These are phyloP conservation scores for Monilinia vaccinii-corymbosi DNA, from an alignment of 2,329 filamentous ascomycete genomes.

Conservation along the genomic window DNA sequence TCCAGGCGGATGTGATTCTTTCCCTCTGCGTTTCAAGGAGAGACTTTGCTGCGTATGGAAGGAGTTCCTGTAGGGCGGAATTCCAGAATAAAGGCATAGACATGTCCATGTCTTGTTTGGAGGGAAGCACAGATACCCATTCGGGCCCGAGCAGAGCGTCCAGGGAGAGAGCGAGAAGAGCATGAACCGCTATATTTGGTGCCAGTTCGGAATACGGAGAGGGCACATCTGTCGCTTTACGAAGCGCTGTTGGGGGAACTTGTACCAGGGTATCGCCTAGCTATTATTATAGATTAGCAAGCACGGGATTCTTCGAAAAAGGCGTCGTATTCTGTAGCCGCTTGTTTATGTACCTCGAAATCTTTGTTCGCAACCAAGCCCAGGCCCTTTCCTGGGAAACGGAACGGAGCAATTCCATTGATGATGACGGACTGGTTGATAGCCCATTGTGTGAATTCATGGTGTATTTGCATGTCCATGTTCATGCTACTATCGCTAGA, in stretches of 20 bases:
- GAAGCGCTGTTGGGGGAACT: neutral
- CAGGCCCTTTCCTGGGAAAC: slow-evolving; percentile 63
- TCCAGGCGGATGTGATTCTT: slow-evolving; percentile 44
- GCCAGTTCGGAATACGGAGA: neutral
- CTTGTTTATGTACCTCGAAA: slow-evolving; percentile 48
- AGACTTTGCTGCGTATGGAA: slow-evolving; percentile 36
- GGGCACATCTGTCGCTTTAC: slow-evolving; percentile 3
- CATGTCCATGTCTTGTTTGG: slow-evolving; percentile 45
- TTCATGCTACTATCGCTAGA: neutral
- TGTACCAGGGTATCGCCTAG: neutral
- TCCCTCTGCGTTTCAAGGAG: slow-evolving; percentile 46
- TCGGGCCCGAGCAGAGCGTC: slow-evolving; percentile 39
- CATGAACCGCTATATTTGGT: slow-evolving; percentile 50
- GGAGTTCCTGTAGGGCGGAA: slow-evolving; percentile 32
- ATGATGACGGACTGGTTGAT: slow-evolving; percentile 53
- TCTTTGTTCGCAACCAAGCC: slow-evolving; percentile 64
- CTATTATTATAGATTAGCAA: slow-evolving; percentile 7
- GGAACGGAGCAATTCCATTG: slow-evolving; percentile 56
- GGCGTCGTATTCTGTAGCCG: neutral
- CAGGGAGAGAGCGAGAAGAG: slow-evolving; percentile 60
- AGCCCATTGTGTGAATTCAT: slow-evolving; percentile 61
- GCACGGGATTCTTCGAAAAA: neutral
- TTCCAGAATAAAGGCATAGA: slow-evolving; percentile 50
- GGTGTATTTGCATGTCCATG: slow-evolving; percentile 28
- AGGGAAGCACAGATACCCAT: slow-evolving; percentile 64